Evolutionary conservation across 2,329 filamentous ascomycete species (phyloP).

Genomic region (Ophiostoma sp.): DNA sequence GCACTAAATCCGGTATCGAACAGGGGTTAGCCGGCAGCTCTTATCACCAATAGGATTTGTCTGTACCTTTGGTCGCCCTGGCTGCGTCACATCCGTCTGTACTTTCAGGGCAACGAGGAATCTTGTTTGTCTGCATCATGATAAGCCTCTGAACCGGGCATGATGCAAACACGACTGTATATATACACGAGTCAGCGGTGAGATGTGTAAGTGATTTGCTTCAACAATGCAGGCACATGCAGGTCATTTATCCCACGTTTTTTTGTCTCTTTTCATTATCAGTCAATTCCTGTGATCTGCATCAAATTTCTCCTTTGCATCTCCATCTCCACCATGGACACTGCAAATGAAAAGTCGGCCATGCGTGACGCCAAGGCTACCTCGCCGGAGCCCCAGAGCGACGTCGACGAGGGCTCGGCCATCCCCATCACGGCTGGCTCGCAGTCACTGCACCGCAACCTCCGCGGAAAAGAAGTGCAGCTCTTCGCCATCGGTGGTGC

Average conservation of each 20-base stretch:
- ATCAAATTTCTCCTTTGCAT: neutral
- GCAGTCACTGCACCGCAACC: conserved; percentile 26
- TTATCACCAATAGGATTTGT: neutral
- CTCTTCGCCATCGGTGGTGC: conserved; percentile 59
- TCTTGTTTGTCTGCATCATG: neutral
- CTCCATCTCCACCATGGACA: neutral
- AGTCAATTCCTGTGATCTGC: neutral
- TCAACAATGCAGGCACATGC: neutral
- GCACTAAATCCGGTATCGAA: neutral
- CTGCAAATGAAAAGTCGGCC: neutral
- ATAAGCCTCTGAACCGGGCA: neutral
- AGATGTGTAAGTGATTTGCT: neutral
- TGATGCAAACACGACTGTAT: neutral
- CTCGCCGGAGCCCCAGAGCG: neutral
- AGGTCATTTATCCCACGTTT: neutral
- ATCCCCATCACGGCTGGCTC: conserved; percentile 20
- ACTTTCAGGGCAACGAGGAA: neutral
- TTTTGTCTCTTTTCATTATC: neutral
- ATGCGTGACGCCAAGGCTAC: neutral
- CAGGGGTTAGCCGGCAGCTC: neutral
- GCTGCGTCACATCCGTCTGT: neutral
- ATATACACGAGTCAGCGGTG: neutral
- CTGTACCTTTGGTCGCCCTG: neutral
- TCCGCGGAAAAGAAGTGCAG: conserved; percentile 30
- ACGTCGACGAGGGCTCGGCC: conserved; percentile 14